phyloP scores from a whole-genome alignment of 306 rosid genomes.

The Fagus sylvatica region DNA sequence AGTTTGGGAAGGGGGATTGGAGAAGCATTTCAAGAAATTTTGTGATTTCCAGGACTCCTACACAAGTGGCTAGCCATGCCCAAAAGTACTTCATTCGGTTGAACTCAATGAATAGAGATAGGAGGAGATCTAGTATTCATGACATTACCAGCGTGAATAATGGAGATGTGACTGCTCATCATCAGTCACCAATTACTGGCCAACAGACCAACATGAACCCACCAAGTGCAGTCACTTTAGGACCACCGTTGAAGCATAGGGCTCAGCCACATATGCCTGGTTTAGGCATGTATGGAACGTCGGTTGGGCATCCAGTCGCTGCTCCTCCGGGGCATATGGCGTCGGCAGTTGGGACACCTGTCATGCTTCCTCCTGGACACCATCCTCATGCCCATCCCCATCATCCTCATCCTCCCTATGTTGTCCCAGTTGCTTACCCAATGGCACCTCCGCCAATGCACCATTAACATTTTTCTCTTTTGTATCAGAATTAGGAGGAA shows the following conservation, averaged over 20 bases:
- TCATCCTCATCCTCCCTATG: constrained; percentile 58
- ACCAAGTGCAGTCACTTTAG: constrained; percentile 48
- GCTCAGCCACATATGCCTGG: constrained; percentile 67
- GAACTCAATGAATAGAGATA: constrained; percentile 94
- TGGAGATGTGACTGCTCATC: constrained; percentile 53
- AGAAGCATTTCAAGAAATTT: constrained; percentile 97
- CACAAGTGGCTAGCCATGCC: constrained; percentile 99
- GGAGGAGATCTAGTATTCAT: constrained; percentile 95
- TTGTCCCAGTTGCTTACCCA: constrained; percentile 90
- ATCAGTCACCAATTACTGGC: constrained; percentile 84
- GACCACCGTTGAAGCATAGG: constrained; percentile 66
- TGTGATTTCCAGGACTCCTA: constrained; percentile 93
- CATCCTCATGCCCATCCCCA: constrained; percentile 37
- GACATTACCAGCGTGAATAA: constrained; percentile 88
- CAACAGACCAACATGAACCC: constrained; percentile 57
- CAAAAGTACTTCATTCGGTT: constrained; percentile 92
- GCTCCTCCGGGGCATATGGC: constrained; percentile 83
- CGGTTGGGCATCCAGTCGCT: constrained; percentile 81
- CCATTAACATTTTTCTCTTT: constrained; percentile 43
- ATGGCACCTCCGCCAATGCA: constrained; percentile 97
- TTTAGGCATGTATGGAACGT: constrained; percentile 86
- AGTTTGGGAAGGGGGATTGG: constrained; percentile 99
- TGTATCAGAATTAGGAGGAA: constrained; percentile 8
- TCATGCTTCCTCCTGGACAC: constrained; percentile 84
- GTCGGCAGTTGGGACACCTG: constrained; percentile 94